A percentile compares a stretch with the other conserved stretches of the same genome.
Evolutionary conservation across 371 early-diverging fungal species (phyloP).

Genomic region (Globomyces sp.): DNA sequence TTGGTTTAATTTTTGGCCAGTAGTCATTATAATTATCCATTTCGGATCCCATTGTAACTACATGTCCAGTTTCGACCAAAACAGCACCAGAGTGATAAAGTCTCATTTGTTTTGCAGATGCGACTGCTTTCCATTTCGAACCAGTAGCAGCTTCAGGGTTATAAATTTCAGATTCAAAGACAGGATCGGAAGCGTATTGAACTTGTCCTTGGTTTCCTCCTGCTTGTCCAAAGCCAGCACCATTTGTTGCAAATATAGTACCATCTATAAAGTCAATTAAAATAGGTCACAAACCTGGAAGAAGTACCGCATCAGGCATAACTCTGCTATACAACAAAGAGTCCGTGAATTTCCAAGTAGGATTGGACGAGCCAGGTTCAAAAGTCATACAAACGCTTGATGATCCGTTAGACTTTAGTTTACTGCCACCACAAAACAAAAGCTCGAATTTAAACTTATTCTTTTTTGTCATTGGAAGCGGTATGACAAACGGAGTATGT

Average conservation of each 20-base stretch:
- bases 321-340: constrained; percentile 28
- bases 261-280: constrained; percentile 28
- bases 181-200: constrained; percentile 27
- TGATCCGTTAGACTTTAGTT: constrained; percentile 8
- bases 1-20: neutral
- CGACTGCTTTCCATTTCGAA: constrained; percentile 28
- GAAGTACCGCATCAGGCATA: constrained; percentile 32
- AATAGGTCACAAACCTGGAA: constrained; percentile 26
- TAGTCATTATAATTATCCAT: constrained; percentile 1
- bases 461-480: constrained; percentile 36
- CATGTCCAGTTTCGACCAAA: constrained; percentile 26
- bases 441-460: constrained; percentile 29
- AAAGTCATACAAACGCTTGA: constrained; percentile 21
- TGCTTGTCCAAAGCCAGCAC: constrained; percentile 30
- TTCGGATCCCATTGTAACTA: constrained; percentile 29
- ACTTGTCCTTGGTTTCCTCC: constrained; percentile 39
- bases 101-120: constrained; percentile 16
- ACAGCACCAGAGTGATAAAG: constrained; percentile 38
- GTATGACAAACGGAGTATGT: constrained; percentile 33
- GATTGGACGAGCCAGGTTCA: constrained; percentile 17
- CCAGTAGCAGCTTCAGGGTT: constrained; percentile 30
- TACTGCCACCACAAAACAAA: constrained; percentile 39
- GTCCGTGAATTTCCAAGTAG: neutral
- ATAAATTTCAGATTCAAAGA: constrained; percentile 29
- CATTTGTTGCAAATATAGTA: constrained; percentile 30